phyloP scores from a whole-genome alignment of 169 alveolate genomes.

The Neospora caninum region DNA sequence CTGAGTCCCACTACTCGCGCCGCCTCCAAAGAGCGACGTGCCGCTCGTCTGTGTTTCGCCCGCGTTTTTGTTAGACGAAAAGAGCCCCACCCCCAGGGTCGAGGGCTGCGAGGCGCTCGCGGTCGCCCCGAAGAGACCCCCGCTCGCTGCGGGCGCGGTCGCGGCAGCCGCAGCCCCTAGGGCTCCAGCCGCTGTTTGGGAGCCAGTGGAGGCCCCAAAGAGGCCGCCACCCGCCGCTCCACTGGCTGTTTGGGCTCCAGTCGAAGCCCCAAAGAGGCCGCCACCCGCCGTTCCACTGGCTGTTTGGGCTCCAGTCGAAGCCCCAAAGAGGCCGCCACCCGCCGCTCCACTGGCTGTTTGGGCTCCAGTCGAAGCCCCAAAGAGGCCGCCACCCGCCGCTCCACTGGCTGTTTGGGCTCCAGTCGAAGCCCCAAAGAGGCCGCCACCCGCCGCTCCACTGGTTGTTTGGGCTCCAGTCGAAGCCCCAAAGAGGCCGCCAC shows the following conservation, averaged over 20 bases:
- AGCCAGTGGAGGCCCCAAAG: conserved; percentile 36
- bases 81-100: conserved; percentile 10
- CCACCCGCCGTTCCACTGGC: conserved; percentile 46
- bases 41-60: no score
- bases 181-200: conserved; percentile 23
- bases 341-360: conserved; percentile 27
- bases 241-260: background rate
- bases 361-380: conserved; percentile 36
- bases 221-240: conserved; percentile 49
- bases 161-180: conserved; percentile 34
- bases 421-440: conserved; percentile 37
- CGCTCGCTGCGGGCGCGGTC: conserved; percentile 2
- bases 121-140: conserved; percentile 49
- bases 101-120: conserved; percentile 12
- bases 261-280: conserved; percentile 36
- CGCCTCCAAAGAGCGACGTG: no score
- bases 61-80: no score
- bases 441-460: background rate
- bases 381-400: conserved; percentile 40
- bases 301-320: background rate
- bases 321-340: conserved; percentile 49
- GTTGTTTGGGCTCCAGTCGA: background rate
- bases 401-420: conserved; percentile 17
- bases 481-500: conserved; percentile 47
- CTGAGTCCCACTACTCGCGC: no score